phyloP scores from a whole-genome alignment of 768 basidiomycete genomes.

The Boletus subparvulus region DNA sequence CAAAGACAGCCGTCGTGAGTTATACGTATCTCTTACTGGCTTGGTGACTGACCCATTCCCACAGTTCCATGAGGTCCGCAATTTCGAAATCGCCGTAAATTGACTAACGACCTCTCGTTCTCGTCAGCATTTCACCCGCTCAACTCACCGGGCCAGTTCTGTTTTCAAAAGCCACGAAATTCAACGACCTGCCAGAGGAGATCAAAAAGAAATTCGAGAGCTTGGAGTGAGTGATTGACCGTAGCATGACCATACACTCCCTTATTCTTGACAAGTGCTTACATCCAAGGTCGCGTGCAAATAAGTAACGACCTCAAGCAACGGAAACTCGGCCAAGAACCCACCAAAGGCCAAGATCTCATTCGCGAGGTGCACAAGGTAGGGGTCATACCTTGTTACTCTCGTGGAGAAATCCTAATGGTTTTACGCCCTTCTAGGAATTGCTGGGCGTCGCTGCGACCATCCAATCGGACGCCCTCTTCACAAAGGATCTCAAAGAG shows the following conservation, averaged over 20 bases:
- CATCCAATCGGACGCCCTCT: conserved; percentile 63
- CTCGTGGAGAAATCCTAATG: not conserved
- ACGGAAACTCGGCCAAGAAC: conserved; percentile 72
- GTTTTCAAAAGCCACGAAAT: conserved; percentile 61
- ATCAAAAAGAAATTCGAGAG: conserved; percentile 61
- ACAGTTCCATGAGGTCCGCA: conserved; percentile 30
- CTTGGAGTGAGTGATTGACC: conserved; percentile 58
- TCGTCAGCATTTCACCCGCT: conserved; percentile 29
- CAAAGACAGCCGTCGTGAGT: conserved; percentile 36
- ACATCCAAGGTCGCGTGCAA: conserved; percentile 76
- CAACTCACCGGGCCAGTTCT: conserved; percentile 28
- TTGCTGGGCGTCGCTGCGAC: conserved; percentile 59
- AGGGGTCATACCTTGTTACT: not conserved
- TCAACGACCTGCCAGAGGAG: conserved; percentile 78
- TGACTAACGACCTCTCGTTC: conserved; percentile 2
- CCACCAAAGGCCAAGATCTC: conserved; percentile 68
- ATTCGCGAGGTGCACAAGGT: conserved; percentile 71
- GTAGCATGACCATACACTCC: not conserved
- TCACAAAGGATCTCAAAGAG: conserved; percentile 66
- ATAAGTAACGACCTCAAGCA: conserved; percentile 79
- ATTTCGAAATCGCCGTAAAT: not conserved
- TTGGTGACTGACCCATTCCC: not conserved
- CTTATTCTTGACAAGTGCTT: conserved; percentile 42
- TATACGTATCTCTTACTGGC: not conserved
- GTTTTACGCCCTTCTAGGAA: conserved; percentile 47